Evolutionary conservation across 2,329 filamentous ascomycete genomes (phyloP), one percentile per base, ranked within the genome.

Genomic region (Ophiostoma pallidulum): DNA sequence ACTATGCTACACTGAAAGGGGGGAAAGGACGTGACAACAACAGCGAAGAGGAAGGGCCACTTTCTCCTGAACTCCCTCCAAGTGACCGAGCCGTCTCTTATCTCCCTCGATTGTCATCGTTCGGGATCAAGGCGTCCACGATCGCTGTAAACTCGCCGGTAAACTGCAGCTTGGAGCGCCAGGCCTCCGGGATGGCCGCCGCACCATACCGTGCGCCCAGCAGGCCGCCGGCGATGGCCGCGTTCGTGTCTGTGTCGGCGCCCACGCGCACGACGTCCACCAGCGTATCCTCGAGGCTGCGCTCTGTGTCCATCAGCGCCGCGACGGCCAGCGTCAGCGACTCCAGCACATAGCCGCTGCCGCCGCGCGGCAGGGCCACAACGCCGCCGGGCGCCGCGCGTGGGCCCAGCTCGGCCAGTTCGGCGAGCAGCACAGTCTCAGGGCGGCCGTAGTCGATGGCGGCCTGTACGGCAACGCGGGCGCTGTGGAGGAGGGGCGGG

Each of bases 241-340:
- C 69, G 46, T 73, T 73, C 0, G 70, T 72, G 50, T 73, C 71
- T 1, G 68, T 67, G 47, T 73, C 70, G 14, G 54, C 56, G 2
- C 71, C 70, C 28, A 73, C 58, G 4, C 66, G 55, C 8, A 72
- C 66, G 18, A 73, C 64, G 53, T 73, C 68, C 0, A 72, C 62
- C 4, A 73, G 47, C 9, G 71, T 54, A n/a, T 72, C 67, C 40
- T 68, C 69, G 4, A 71, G 51, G 8, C 54, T 48, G 31, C 68
- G 56, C 2, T 19, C 14, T 1, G 48, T 22, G 45, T 73, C 70
- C 2, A 70, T 47, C n/a, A 71, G 32, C 0, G 70, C 70, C 0
- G 68, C 66, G 1, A 72, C 56, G 0, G 64, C 65, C 4, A 73
- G 28, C 1, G 54, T 61, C 41, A 73, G 53, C 28, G 66, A 66